These are phyloP conservation scores for Plasmodium blacklocki DNA, from an alignment of 169 alveolate species.

Conservation along the genomic window DNA sequence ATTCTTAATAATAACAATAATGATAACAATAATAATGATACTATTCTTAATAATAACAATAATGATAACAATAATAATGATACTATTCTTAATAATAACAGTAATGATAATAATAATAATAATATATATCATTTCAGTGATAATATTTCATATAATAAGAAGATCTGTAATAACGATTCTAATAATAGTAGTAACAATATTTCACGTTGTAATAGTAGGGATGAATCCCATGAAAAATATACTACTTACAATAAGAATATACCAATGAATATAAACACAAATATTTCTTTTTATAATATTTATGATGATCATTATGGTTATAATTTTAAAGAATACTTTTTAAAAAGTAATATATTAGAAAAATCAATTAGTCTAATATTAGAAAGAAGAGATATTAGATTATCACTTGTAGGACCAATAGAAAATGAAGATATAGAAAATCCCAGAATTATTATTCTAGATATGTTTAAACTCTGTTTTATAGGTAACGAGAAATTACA, in stretches of 20 bases:
- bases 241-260: neutral
- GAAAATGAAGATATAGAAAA: constrained; percentile 60
- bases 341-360: constrained; percentile 66
- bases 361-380: constrained; percentile 59
- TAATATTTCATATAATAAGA: neutral
- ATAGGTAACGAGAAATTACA: constrained; percentile 67
- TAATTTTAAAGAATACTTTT: constrained; percentile 53
- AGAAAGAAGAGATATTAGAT: constrained; percentile 64
- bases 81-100: neutral
- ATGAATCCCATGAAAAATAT: neutral
- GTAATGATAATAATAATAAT: neutral
- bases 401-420: constrained; percentile 72
- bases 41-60: neutral
- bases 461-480: constrained; percentile 55
- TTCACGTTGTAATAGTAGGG: neutral
- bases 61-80: too few species aligned
- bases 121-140: neutral
- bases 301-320: constrained; percentile 65
- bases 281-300: constrained; percentile 2
- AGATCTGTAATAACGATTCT: neutral
- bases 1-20: too few species aligned
- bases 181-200: neutral
- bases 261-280: neutral
- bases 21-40: neutral
- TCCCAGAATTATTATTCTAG: constrained; percentile 43